phyloP scores from a whole-genome alignment of 2,329 filamentous ascomycete species.

The Teratosphaeria destructans region DNA sequence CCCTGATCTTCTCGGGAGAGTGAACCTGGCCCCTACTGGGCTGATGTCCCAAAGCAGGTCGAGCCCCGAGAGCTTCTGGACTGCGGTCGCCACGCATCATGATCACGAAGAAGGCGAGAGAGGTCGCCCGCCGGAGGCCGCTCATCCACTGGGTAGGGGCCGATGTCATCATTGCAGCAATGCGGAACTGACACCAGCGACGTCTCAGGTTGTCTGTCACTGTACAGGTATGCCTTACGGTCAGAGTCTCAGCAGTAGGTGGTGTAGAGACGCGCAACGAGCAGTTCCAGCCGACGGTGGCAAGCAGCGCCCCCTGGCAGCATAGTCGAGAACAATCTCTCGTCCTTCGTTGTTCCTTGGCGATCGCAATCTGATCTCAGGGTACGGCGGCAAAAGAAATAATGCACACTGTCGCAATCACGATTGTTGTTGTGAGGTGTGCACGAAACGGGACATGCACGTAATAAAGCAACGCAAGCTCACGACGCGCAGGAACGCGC shows the following conservation, averaged over 20 bases:
- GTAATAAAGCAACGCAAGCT: neutral
- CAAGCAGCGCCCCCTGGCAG: neutral
- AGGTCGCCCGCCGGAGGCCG: neutral
- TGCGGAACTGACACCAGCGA: neutral
- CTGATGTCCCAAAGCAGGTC: conserved; percentile 12
- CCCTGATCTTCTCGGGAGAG: neutral
- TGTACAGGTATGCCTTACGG: neutral
- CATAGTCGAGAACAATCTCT: neutral
- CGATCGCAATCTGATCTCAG: neutral
- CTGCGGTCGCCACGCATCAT: conserved; percentile 1
- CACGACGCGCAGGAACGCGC: neutral
- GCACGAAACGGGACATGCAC: neutral
- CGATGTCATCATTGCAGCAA: neutral
- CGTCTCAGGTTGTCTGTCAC: neutral
- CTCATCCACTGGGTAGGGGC: neutral
- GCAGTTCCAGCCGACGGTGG: neutral
- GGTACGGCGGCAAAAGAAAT: neutral
- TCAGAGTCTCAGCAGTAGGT: neutral
- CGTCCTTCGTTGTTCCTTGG: neutral
- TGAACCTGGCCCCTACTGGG: conserved; percentile 8
- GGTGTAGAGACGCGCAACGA: neutral
- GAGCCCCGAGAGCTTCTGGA: conserved; percentile 8
- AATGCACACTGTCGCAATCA: neutral
- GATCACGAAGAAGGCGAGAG: neutral
- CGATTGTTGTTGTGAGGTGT: neutral